A percentile compares a stretch with the other conserved stretches of the same genome.
These are phyloP conservation scores for Saccharata proteae DNA, from an alignment of 2,329 filamentous ascomycete species.

Conservation along the genomic window DNA sequence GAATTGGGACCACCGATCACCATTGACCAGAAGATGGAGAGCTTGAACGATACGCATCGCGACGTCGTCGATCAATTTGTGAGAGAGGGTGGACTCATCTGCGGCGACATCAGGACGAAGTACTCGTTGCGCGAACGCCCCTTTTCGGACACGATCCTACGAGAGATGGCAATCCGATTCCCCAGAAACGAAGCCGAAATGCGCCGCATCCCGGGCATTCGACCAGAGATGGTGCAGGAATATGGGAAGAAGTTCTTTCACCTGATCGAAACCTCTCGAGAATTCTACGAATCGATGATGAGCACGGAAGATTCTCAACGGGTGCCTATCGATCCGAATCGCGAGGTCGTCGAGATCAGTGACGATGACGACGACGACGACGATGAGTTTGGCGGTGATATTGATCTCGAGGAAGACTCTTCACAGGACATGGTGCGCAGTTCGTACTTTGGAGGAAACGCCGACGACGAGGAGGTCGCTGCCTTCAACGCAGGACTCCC, in stretches of 20 bases:
- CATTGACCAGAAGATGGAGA: slow-evolving; percentile 40
- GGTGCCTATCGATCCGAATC: slow-evolving; percentile 37
- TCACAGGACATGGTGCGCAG: slow-evolving; percentile 2
- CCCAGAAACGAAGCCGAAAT: slow-evolving; percentile 51
- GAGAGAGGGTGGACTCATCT: slow-evolving; percentile 44
- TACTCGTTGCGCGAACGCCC: slow-evolving; percentile 44
- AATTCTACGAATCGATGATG: slow-evolving; percentile 21
- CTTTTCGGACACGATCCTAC: slow-evolving; percentile 58
- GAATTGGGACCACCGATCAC: slow-evolving; percentile 47
- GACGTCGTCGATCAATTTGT: slow-evolving; percentile 56
- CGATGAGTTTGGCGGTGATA: slow-evolving; percentile 4
- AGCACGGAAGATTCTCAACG: slow-evolving; percentile 27
- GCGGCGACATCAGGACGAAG: slow-evolving; percentile 49
- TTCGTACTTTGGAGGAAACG: slow-evolving; percentile 5
- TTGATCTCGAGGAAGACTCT: slow-evolving; percentile 3
- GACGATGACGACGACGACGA: slow-evolving; percentile 21
- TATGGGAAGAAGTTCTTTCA: slow-evolving; percentile 51
- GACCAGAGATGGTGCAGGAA: slow-evolving; percentile 46
- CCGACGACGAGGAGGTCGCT: slow-evolving; percentile 7
- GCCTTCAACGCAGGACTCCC: slow-evolving; percentile 7
- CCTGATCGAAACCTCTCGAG: slow-evolving; percentile 39
- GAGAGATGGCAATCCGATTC: slow-evolving; percentile 61
- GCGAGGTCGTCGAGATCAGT: slow-evolving; percentile 17
- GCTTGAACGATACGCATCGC: slow-evolving; percentile 47
- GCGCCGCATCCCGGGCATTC: slow-evolving; percentile 50